Conservation (phyloP, 2,329 filamentous ascomycete genomes). For the Beauveria sp. region DNA sequence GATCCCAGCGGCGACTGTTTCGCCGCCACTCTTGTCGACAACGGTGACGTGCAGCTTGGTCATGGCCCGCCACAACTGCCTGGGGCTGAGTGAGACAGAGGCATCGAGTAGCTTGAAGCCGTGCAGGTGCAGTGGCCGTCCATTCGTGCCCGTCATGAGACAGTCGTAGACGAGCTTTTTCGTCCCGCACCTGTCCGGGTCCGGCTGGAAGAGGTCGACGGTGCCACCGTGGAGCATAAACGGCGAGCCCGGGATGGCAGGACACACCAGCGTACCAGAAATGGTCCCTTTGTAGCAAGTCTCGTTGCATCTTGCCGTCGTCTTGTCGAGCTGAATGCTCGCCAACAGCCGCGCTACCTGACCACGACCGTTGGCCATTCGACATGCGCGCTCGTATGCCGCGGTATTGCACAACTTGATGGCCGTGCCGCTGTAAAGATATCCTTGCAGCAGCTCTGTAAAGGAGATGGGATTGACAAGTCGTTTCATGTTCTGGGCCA, state of each 20-base stretch:
- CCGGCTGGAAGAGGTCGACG: conserved; percentile 49
- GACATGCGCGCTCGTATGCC: conserved; percentile 22
- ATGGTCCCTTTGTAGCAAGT: not conserved
- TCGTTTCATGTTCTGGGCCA: too few relatives aligned
- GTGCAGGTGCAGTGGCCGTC: conserved; percentile 47
- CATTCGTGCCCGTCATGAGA: conserved; percentile 48
- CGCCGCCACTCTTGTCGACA: conserved; percentile 29
- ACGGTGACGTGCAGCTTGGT: conserved; percentile 56
- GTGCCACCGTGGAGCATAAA: conserved; percentile 53
- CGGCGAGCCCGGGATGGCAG: conserved; percentile 36
- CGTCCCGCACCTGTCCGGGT: conserved; percentile 47
- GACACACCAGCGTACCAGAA: not conserved
- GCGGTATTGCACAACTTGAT: not conserved
- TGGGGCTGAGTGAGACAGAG: conserved; percentile 47
- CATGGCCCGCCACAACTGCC: conserved; percentile 53
- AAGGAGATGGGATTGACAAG: not conserved
- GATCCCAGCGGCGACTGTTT: not conserved
- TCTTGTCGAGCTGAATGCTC: not conserved
- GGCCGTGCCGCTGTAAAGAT: not conserved
- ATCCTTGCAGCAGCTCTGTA: not conserved
- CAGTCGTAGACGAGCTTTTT: conserved; percentile 55
- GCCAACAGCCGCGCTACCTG: not conserved
- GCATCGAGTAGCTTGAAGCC: conserved; percentile 57
- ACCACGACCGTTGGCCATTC: not conserved
- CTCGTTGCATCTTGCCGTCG: not conserved